Percentiles rank a stretch among this genome's conserved stretches.
phyloP scores from a whole-genome alignment of 2,329 filamentous ascomycete genomes.

The Talaromyces sp. region DNA sequence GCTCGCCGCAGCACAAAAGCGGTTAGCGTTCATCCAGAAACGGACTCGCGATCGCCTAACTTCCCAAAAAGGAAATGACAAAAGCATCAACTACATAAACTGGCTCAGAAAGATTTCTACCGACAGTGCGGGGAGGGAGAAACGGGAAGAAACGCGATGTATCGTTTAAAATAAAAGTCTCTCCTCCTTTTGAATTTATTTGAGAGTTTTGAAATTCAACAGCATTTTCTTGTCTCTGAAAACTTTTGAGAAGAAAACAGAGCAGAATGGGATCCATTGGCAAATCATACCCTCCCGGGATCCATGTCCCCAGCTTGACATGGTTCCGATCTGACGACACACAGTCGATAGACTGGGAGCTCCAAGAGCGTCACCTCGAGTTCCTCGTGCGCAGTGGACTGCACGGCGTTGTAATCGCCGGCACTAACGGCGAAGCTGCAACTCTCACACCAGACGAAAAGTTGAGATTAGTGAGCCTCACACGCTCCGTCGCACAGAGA shows the following conservation, averaged over 20 bases:
- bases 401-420: conserved; percentile 43
- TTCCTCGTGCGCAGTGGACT: conserved; percentile 50
- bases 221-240: background rate
- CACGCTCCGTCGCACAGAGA: conserved; percentile 31
- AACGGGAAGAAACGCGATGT: background rate
- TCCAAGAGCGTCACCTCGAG: conserved; percentile 49
- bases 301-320: conserved; percentile 53
- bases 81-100: background rate
- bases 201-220: background rate
- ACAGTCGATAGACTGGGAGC: conserved; percentile 52
- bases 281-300: conserved; percentile 37
- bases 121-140: background rate
- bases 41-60: background rate
- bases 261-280: conserved; percentile 3
- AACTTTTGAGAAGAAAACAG: background rate
- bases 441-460: conserved; percentile 37
- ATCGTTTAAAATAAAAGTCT: background rate
- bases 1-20: background rate
- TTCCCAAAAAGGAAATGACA: background rate
- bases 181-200: background rate
- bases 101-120: too few relatives aligned
- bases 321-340: conserved; percentile 45
- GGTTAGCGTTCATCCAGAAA: background rate
- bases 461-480: conserved; percentile 30
- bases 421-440: conserved; percentile 43